Evolutionary conservation across 768 basidiomycete species (phyloP).

Genomic region (Tylopilus subfusipes): DNA sequence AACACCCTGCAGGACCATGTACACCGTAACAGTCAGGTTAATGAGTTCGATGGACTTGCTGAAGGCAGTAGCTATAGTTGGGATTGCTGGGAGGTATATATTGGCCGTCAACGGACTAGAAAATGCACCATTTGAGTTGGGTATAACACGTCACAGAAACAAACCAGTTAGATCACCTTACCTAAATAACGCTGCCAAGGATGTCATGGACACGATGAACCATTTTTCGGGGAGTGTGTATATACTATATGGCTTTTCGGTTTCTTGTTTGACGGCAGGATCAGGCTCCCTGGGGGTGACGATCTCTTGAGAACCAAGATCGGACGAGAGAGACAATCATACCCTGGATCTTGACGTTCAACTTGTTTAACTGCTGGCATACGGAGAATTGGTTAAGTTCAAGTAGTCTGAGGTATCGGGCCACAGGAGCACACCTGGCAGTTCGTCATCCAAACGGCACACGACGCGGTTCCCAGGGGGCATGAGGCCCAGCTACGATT

Average conservation of each 20-base stretch:
- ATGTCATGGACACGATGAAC: conserved; percentile 62
- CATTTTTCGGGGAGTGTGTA: conserved; percentile 61
- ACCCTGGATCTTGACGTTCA: conserved; percentile 1
- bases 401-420: not conserved
- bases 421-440: not conserved
- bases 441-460: not conserved
- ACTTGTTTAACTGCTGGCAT: not conserved
- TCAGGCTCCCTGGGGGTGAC: not conserved
- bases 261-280: not conserved
- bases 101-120: conserved; percentile 66
- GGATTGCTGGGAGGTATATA: conserved; percentile 80
- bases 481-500: not conserved
- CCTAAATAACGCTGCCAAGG: conserved; percentile 65
- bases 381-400: not conserved
- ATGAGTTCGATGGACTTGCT: conserved; percentile 66
- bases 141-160: not conserved
- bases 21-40: conserved; percentile 70
- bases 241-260: conserved; percentile 39
- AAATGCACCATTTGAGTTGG: not conserved
- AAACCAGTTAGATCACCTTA: conserved; percentile 9
- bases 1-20: conserved; percentile 49
- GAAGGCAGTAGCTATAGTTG: conserved; percentile 56
- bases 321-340: not conserved
- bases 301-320: not conserved
- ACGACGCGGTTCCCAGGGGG: not conserved